Evolutionary conservation across 768 basidiomycete species (phyloP).

Genomic region (Amanita fuliginea): DNA sequence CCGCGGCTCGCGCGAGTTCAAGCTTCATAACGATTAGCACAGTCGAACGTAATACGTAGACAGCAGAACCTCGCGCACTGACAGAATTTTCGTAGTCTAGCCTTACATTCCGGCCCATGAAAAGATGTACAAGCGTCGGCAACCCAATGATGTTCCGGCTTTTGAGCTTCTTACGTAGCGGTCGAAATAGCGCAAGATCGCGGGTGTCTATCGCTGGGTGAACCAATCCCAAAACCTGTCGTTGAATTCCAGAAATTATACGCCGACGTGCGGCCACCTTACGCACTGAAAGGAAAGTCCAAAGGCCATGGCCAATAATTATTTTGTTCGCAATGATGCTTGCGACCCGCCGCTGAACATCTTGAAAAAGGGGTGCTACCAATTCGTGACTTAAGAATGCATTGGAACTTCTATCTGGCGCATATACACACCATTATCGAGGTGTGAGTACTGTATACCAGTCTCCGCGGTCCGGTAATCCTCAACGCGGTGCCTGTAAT

Average conservation of each 20-base stretch:
- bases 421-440: conserved; percentile 26
- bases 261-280: background rate
- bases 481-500: conserved; percentile 31
- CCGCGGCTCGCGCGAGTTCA: conserved; percentile 36
- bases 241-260: background rate
- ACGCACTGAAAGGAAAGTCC: conserved; percentile 42
- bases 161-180: conserved; percentile 32
- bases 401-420: background rate
- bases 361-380: conserved; percentile 37
- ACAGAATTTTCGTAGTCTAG: conserved; percentile 36
- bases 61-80: conserved; percentile 13
- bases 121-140: conserved; percentile 27
- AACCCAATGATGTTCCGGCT: conserved; percentile 27
- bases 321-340: conserved; percentile 34
- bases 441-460: conserved; percentile 27
- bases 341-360: conserved; percentile 34
- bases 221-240: conserved; percentile 37
- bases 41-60: conserved; percentile 4
- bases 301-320: conserved; percentile 44
- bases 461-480: conserved; percentile 37
- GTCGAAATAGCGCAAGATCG: conserved; percentile 43
- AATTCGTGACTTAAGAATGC: background rate
- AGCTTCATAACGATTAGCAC: conserved; percentile 20
- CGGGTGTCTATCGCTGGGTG: conserved; percentile 42
- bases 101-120: conserved; percentile 35